phyloP scores from a whole-genome alignment of 768 basidiomycete genomes.

The Pisolithus microcarpus region DNA sequence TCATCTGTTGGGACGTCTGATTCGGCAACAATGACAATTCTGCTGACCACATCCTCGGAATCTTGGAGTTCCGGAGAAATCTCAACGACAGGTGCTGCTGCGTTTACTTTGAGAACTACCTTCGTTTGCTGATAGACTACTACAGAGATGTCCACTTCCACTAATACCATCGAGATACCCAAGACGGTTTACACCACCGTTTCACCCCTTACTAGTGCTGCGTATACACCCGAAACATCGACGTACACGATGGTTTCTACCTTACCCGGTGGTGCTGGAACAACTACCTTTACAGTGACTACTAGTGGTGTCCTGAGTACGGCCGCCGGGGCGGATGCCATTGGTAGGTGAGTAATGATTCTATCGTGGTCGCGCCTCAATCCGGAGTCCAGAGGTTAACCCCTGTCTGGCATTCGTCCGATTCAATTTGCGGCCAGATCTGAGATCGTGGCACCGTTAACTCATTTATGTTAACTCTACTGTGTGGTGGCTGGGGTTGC shows the following conservation, averaged over 20 bases:
- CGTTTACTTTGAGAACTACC: not conserved
- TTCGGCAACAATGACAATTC: not conserved
- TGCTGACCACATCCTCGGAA: not conserved
- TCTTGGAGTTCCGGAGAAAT: not conserved
- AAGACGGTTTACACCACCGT: conserved; percentile 10
- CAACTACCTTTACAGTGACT: conserved; percentile 13
- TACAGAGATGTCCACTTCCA: not conserved
- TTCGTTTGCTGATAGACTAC: not conserved
- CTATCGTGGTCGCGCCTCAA: not conserved
- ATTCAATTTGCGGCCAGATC: not conserved
- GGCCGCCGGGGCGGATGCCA: not conserved
- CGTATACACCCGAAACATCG: conserved; percentile 7
- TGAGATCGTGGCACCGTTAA: not conserved
- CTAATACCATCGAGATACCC: conserved; percentile 11
- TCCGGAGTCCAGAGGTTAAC: not conserved
- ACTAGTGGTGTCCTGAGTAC: conserved; percentile 22
- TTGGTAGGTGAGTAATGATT: conserved; percentile 12
- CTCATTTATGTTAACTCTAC: not conserved
- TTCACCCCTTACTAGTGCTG: not conserved
- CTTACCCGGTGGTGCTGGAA: conserved; percentile 8
- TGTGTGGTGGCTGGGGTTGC: not conserved
- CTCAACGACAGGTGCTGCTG: not conserved
- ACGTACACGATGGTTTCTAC: conserved; percentile 16
- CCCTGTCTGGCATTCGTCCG: not conserved
- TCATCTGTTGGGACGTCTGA: not conserved